phyloP scores from a whole-genome alignment of 2,329 filamentous ascomycete species.

The Sphaerulina vaccinii region DNA sequence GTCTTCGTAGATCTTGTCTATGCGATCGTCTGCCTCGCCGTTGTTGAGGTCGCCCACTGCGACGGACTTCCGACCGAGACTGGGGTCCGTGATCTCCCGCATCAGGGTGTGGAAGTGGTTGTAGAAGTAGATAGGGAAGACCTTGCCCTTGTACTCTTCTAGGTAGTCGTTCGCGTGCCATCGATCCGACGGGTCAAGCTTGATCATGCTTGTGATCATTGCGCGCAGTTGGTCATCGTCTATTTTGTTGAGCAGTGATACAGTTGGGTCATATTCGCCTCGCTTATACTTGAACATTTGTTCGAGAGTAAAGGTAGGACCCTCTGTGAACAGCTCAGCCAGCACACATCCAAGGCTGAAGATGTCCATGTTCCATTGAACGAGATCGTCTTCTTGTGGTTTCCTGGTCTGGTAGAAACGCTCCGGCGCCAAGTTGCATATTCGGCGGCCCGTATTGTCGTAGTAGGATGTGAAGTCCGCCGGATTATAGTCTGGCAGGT shows the following conservation, averaged over 20 bases:
- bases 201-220: conserved; percentile 93
- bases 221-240: conserved; percentile 83
- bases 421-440: conserved; percentile 93
- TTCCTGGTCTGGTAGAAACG: conserved; percentile 72
- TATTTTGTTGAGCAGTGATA: conserved; percentile 78
- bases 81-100: conserved; percentile 89
- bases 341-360: conserved; percentile 97
- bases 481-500: conserved; percentile 92
- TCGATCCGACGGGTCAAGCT: conserved; percentile 84
- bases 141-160: conserved; percentile 85
- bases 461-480: conserved; percentile 98
- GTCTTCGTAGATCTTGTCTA: conserved; percentile 87
- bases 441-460: conserved; percentile 84
- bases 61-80: conserved; percentile 71
- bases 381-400: conserved; percentile 46
- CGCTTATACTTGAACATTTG: conserved; percentile 93
- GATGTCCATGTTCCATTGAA: conserved; percentile 91
- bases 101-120: conserved; percentile 97
- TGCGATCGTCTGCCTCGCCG: conserved; percentile 87
- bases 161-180: conserved; percentile 94
- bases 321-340: conserved; percentile 90
- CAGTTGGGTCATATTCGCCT: conserved; percentile 85
- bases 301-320: conserved; percentile 95
- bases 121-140: conserved; percentile 96
- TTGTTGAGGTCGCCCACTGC: conserved; percentile 69